Evolutionary conservation across 306 rosid genomes (phyloP).

Genomic region (Prunus persica): DNA sequence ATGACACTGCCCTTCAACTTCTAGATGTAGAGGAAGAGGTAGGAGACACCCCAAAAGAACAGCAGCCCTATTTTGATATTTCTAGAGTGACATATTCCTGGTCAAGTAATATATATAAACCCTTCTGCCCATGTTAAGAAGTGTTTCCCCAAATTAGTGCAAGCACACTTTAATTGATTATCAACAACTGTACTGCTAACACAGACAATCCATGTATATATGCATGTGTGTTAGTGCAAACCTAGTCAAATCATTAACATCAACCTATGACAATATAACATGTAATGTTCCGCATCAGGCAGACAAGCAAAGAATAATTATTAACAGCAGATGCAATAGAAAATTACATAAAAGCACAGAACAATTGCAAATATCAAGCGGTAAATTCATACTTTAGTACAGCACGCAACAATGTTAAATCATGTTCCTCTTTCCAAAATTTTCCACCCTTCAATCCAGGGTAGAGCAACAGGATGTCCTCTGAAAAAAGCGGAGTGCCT

Average conservation of each 20-base stretch:
- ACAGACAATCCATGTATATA: not conserved
- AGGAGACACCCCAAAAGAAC: conserved; percentile 1
- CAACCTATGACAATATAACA: not conserved
- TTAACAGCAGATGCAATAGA: not conserved
- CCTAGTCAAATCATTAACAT: not conserved
- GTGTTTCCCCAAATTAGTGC: not conserved
- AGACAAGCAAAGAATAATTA: conserved; percentile 8
- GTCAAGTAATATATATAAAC: not conserved
- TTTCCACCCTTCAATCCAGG: conserved; percentile 80
- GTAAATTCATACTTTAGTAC: conserved; percentile 64
- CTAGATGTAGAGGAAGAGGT: not conserved
- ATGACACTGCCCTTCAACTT: not conserved
- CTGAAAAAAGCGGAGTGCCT: conserved; percentile 58
- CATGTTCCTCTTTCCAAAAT: conserved; percentile 93
- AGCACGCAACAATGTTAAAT: conserved; percentile 61
- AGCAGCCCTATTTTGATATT: not conserved
- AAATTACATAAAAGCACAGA: conserved; percentile 2
- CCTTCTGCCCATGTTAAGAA: not conserved
- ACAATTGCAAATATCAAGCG: not conserved
- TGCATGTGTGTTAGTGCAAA: not conserved
- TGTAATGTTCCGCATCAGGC: conserved; percentile 7
- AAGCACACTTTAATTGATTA: not conserved
- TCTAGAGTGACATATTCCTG: not conserved
- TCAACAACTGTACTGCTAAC: not conserved
- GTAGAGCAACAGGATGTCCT: conserved; percentile 66